phyloP scores from a whole-genome alignment of 306 rosid species.

The Senna siamea region DNA sequence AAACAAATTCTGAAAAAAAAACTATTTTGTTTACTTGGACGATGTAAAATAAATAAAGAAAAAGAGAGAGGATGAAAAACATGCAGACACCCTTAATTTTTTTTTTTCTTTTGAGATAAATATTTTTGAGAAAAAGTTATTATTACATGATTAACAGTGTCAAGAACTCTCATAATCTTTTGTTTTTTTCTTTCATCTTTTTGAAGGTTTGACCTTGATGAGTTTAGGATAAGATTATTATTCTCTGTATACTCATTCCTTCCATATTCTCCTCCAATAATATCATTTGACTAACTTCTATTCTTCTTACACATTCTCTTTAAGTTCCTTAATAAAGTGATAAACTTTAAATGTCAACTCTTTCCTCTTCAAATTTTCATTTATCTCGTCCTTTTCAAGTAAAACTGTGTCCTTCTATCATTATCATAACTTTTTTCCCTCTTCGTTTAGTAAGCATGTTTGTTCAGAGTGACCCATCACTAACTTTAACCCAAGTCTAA shows the following conservation, averaged over 20 bases:
- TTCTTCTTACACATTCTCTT: neutral
- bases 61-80: no score
- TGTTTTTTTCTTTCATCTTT: neutral
- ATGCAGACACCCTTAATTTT: no score
- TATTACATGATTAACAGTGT: neutral
- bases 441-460: no score
- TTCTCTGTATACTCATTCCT: neutral
- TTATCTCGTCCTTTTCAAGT: neutral
- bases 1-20: neutral
- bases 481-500: no score
- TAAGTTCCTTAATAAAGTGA: neutral
- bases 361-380: neutral
- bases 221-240: neutral
- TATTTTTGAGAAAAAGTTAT: neutral
- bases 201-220: neutral
- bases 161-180: neutral
- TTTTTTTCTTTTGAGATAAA: no score
- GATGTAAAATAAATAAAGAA: neutral
- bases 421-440: no score
- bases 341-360: neutral
- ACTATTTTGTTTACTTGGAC: neutral
- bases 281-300: neutral
- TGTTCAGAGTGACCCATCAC: neutral
- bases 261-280: neutral
- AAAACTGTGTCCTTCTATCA: neutral